These are phyloP conservation scores for Fusarium sp. DNA, from an alignment of 2,329 filamentous ascomycete genomes.

Conservation along the genomic window DNA sequence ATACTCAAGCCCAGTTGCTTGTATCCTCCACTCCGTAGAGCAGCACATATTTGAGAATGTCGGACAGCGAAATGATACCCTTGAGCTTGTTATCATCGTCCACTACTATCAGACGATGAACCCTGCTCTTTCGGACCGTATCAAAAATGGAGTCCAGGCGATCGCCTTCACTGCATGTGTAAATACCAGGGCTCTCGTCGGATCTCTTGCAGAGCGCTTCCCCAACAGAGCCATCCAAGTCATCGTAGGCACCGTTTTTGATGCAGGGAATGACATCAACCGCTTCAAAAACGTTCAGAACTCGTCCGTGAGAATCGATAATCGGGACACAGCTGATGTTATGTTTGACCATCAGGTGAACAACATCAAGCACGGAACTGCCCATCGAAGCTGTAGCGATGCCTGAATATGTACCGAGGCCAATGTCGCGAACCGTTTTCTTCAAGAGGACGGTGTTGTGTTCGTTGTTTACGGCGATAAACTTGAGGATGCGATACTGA, in stretches of 20 bases:
- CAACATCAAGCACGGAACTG: constrained; percentile 91
- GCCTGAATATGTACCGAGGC: constrained; percentile 84
- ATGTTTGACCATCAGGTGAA: constrained; percentile 89
- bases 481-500: constrained; percentile 98
- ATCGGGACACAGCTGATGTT: constrained; percentile 97
- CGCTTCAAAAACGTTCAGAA: constrained; percentile 97
- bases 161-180: constrained; percentile 92
- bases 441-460: constrained; percentile 88
- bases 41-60: constrained; percentile 95
- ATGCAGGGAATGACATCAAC: constrained; percentile 97
- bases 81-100: constrained; percentile 88
- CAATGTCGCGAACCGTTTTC: constrained; percentile 86
- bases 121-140: constrained; percentile 92
- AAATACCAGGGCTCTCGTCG: constrained; percentile 94
- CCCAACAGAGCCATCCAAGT: constrained; percentile 85
- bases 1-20: constrained; percentile 33
- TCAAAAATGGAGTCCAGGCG: constrained; percentile 96
- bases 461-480: constrained; percentile 92
- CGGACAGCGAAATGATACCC: constrained; percentile 91
- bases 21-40: constrained; percentile 76
- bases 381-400: constrained; percentile 88
- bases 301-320: constrained; percentile 77
- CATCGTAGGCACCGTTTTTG: constrained; percentile 92
- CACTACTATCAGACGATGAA: constrained; percentile 92
- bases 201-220: constrained; percentile 88